Conservation (phyloP, 1,284 basidiomycete species). For the Phellinidium pouzarii region DNA sequence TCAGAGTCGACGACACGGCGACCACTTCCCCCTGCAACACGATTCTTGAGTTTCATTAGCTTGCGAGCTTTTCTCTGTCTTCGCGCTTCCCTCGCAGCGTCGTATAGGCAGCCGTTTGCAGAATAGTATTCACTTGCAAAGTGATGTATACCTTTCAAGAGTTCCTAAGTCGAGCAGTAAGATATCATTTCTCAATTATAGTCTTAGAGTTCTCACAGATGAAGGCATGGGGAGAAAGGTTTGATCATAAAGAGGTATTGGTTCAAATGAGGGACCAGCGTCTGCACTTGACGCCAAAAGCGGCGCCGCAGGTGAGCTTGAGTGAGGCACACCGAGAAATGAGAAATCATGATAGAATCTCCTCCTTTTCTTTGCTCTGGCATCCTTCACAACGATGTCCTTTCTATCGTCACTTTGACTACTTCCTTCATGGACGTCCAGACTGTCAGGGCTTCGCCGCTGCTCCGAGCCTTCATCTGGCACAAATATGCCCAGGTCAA, state of each 20-base stretch:
- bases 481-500: constrained; percentile 19
- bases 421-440: constrained; percentile 2
- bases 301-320: constrained; percentile 12
- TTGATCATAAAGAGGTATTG: background rate
- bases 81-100: constrained; percentile 43
- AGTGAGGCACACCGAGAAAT: constrained; percentile 27
- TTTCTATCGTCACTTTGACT: constrained; percentile 10
- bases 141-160: constrained; percentile 64
- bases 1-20: background rate
- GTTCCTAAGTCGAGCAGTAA: constrained; percentile 40
- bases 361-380: constrained; percentile 32
- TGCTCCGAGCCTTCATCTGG: constrained; percentile 4
- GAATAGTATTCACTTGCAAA: constrained; percentile 58
- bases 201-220: constrained; percentile 34
- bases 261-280: background rate
- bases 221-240: constrained; percentile 33
- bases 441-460: background rate
- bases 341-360: constrained; percentile 34
- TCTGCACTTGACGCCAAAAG: constrained; percentile 9
- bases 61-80: constrained; percentile 33
- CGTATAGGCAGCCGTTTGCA: constrained; percentile 49
- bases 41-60: constrained; percentile 22
- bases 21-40: constrained; percentile 20
- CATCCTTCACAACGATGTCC: constrained; percentile 18
- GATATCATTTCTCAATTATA: constrained; percentile 16